Base-by-base conservation (phyloP, 169 alveolate species). In the Cryptosporidium viatorum region DNA sequence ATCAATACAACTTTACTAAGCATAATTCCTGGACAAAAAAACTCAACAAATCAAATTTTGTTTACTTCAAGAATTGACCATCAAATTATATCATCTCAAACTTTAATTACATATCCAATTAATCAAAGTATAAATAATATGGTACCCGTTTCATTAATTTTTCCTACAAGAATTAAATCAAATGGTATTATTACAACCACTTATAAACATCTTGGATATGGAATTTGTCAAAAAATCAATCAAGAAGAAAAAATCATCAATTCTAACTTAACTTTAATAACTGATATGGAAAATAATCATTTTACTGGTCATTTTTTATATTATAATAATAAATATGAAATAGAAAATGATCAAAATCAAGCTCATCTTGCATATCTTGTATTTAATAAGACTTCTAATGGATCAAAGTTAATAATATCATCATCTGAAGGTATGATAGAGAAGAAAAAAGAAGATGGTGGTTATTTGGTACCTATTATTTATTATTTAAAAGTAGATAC, bases 51-150 rank as follows among this genome's bases (percentile, higher is more conserved):
- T 18, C 71, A 73, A 35, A 39, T 73, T 23, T 48, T 50, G 10
- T 39, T 73, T 14, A 73, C 70, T n/a, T 55, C 86, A 14, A 37
- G 71, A 73, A 58, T 80, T 4, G n/a, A 21, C 8, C 9, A 48
- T 60, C 35, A 59, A 23, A 35, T 65, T 1, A 29, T 80, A 16
- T 62, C 68, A 23, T 80, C 89, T 9, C 89, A 80, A n/a, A 29
- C 75, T 58, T 18, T 80, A n/a, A 60, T 80, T 58, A 43, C 74
- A 1, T 80, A 80, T 80, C 89, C 89, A 23, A 41, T 67, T 39
- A 26, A n/a, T 59, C 39, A 23, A 26, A 43, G 35, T 80, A 39
- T 80, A 9, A 43, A 58, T 39, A 62, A 62, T 23, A 29, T 65
- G 35, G 52, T 80, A 6, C 89, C 89, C 4, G 14, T 80, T 23